phyloP scores from a whole-genome alignment of 1,284 basidiomycete genomes.

The Cryptococcus sp. region DNA sequence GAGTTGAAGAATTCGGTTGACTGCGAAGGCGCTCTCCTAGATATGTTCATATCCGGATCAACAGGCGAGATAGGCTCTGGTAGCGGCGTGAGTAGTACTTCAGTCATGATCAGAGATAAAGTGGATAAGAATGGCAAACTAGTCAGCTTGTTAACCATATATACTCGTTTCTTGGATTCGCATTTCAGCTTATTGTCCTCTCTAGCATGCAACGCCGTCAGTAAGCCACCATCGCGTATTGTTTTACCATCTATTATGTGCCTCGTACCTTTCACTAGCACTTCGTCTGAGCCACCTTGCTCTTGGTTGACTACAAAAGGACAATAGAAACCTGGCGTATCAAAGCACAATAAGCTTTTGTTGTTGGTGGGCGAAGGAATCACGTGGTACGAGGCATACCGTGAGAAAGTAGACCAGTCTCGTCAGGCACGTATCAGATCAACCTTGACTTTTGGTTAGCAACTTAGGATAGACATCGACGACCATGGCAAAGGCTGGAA shows the following conservation, averaged over 20 bases:
- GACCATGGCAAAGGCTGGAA: neutral
- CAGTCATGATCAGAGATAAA: neutral
- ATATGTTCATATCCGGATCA: neutral
- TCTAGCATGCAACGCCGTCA: neutral
- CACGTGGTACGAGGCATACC: too few relatives aligned
- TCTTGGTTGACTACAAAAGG: too few relatives aligned
- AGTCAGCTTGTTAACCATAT: neutral
- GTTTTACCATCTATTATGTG: too few relatives aligned
- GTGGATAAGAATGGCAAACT: neutral
- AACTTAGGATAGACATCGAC: neutral
- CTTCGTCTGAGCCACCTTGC: too few relatives aligned
- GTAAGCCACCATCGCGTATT: neutral
- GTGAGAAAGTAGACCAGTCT: neutral
- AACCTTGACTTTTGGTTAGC: neutral
- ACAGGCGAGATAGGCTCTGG: neutral
- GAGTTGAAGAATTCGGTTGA: conserved; percentile 13
- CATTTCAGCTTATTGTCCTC: neutral
- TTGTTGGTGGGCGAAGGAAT: too few relatives aligned
- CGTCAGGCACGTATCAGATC: neutral
- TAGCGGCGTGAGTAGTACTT: neutral
- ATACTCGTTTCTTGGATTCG: neutral
- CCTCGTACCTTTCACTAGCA: too few relatives aligned
- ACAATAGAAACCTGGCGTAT: too few relatives aligned
- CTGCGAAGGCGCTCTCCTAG: neutral
- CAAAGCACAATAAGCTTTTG: too few relatives aligned